Conservation (phyloP, 768 basidiomycete species). For the Cystoderma amianthinum region DNA sequence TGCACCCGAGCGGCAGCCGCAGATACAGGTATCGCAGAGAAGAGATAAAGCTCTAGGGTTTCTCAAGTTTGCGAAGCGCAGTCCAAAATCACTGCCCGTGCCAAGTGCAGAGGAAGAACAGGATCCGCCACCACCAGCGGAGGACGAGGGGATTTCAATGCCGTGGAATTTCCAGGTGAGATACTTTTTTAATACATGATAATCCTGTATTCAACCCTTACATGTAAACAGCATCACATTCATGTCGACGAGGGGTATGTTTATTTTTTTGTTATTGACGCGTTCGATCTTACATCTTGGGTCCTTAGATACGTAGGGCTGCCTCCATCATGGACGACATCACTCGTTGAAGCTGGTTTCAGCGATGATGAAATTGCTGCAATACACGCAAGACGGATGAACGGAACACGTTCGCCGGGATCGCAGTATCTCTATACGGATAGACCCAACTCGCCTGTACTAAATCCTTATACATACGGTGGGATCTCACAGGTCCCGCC, state of each 20-base stretch:
- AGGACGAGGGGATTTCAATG: conserved; percentile 56
- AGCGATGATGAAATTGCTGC: conserved; percentile 61
- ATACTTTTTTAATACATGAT: conserved; percentile 4
- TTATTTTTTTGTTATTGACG: neutral
- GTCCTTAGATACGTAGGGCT: conserved; percentile 48
- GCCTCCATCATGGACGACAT: conserved; percentile 68
- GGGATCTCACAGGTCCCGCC: conserved; percentile 6
- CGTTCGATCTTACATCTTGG: conserved; percentile 3
- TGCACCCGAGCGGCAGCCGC: conserved; percentile 6
- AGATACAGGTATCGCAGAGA: conserved; percentile 10
- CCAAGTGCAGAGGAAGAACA: conserved; percentile 9
- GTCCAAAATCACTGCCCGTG: conserved; percentile 17
- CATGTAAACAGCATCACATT: conserved; percentile 54
- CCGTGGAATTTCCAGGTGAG: conserved; percentile 76
- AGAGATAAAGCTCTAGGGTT: conserved; percentile 32
- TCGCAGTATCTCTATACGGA: conserved; percentile 25
- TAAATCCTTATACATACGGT: conserved; percentile 4
- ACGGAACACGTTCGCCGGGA: conserved; percentile 24
- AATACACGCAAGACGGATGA: conserved; percentile 39
- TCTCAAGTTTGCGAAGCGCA: conserved; percentile 34
- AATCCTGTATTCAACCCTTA: neutral
- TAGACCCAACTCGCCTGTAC: conserved; percentile 26
- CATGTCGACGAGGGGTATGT: conserved; percentile 73
- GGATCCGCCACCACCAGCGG: conserved; percentile 17
- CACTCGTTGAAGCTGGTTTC: conserved; percentile 56